These are phyloP conservation scores for Sphaceloma murrayae DNA, from an alignment of 2,329 filamentous ascomycete genomes.

Conservation along the genomic window DNA sequence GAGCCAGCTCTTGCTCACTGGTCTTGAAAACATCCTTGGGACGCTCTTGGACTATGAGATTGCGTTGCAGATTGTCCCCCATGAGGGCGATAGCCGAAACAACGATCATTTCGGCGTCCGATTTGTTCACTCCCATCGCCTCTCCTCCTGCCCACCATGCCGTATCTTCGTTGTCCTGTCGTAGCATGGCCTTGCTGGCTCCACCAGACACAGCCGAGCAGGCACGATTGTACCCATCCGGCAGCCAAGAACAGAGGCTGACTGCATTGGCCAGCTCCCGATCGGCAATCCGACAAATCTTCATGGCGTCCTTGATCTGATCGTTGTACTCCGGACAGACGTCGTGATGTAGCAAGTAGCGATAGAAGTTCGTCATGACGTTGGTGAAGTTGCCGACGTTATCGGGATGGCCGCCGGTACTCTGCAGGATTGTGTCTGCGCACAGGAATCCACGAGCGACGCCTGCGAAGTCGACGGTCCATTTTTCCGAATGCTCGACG, in stretches of 20 bases:
- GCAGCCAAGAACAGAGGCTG: constrained; percentile 46
- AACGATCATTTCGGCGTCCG: constrained; percentile 14
- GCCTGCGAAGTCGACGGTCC: constrained; percentile 70
- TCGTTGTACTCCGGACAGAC: constrained; percentile 72
- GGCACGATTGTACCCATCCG: constrained; percentile 69
- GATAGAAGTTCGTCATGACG: constrained; percentile 76
- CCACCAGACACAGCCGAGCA: constrained; percentile 60
- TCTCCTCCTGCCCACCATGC: constrained; percentile 33
- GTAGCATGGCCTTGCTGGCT: constrained; percentile 32
- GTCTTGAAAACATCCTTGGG: constrained; percentile 43
- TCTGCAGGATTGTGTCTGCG: constrained; percentile 1
- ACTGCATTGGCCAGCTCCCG: constrained; percentile 55
- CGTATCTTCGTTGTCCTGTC: constrained; percentile 29
- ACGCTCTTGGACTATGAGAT: constrained; percentile 27
- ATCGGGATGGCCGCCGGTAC: constrained; percentile 20
- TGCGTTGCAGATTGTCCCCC: constrained; percentile 29
- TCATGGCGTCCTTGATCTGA: constrained; percentile 57
- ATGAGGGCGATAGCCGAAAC: constrained; percentile 18
- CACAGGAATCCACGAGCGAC: constrained; percentile 67
- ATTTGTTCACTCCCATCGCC: not conserved
- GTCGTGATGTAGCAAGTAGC: constrained; percentile 73
- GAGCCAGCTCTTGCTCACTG: constrained; percentile 44
- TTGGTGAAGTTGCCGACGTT: constrained; percentile 51
- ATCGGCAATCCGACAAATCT: constrained; percentile 56
- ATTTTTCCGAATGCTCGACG: constrained; percentile 39